Evolutionary conservation across 2,329 filamentous ascomycete genomes (phyloP).

Genomic region (Microcyclosporella mali): DNA sequence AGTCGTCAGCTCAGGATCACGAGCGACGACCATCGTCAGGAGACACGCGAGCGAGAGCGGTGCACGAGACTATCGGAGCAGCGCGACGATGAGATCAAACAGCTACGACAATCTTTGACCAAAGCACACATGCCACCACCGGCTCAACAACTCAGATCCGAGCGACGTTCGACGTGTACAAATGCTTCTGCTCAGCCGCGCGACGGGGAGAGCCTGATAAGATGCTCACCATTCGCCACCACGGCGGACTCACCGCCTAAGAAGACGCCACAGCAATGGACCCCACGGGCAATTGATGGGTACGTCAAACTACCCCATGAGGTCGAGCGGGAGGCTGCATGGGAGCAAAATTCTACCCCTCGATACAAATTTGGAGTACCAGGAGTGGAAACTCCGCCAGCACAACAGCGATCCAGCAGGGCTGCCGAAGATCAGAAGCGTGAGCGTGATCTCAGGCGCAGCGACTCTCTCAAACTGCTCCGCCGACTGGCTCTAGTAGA

Average conservation of each 20-base stretch:
- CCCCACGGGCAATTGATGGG: constrained; percentile 9
- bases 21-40: constrained; percentile 15
- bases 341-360: constrained; percentile 4
- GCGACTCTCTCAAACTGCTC: constrained; percentile 11
- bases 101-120: constrained; percentile 10
- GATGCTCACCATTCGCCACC: constrained; percentile 13
- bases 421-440: constrained; percentile 1
- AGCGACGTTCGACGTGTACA: too few species aligned
- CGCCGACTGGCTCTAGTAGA: constrained; percentile 9
- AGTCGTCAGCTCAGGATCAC: constrained; percentile 10
- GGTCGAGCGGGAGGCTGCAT: constrained; percentile 9
- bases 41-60: constrained; percentile 9
- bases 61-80: constrained; percentile 16
- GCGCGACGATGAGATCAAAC: constrained; percentile 12
- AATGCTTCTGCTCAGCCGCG: background rate
- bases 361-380: constrained; percentile 9
- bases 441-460: constrained; percentile 8
- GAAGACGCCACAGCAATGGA: constrained; percentile 6
- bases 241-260: background rate
- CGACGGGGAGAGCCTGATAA: background rate
- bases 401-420: background rate
- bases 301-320: constrained; percentile 11
- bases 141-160: too few species aligned
- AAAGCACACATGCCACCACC: constrained; percentile 8
- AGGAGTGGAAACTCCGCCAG: background rate